These are phyloP conservation scores for Oryza coarctata DNA, from an alignment of 176 grass and related monocot genomes.

Conservation along the genomic window DNA sequence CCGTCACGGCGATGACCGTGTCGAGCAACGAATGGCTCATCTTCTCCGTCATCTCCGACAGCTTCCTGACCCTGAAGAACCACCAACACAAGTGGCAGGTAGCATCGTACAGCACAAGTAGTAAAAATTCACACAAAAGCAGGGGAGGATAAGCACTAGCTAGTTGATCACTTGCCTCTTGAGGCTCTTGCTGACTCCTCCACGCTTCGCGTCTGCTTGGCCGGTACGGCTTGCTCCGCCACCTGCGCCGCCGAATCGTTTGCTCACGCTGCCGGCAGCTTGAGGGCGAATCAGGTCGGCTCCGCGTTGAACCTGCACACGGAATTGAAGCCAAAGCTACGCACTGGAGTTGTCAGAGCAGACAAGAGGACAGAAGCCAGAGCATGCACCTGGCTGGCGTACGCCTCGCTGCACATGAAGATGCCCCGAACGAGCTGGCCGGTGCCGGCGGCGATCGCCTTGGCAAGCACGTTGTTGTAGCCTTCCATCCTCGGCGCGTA, in stretches of 20 bases:
- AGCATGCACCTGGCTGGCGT: conserved; percentile 57
- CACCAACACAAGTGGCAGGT: background rate
- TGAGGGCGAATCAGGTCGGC: conserved; percentile 73
- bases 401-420: conserved; percentile 88
- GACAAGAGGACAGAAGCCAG: background rate
- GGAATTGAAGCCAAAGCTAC: background rate
- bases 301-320: conserved; percentile 74
- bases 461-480: conserved; percentile 76
- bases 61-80: conserved; percentile 62
- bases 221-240: conserved; percentile 23
- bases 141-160: background rate
- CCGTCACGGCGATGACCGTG: conserved; percentile 60
- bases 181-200: conserved; percentile 67
- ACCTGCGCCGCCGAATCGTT: conserved; percentile 11
- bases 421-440: conserved; percentile 84
- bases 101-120: background rate
- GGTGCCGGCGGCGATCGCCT: conserved; percentile 72
- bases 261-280: conserved; percentile 23
- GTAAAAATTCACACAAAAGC: background rate
- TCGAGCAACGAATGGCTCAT: conserved; percentile 84
- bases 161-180: conserved; percentile 50
- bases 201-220: conserved; percentile 32
- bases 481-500: conserved; percentile 62
- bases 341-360: background rate
- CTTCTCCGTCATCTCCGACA: conserved; percentile 93